phyloP scores from a whole-genome alignment of 2,329 filamentous ascomycete species.

The Colletotrichum musae region DNA sequence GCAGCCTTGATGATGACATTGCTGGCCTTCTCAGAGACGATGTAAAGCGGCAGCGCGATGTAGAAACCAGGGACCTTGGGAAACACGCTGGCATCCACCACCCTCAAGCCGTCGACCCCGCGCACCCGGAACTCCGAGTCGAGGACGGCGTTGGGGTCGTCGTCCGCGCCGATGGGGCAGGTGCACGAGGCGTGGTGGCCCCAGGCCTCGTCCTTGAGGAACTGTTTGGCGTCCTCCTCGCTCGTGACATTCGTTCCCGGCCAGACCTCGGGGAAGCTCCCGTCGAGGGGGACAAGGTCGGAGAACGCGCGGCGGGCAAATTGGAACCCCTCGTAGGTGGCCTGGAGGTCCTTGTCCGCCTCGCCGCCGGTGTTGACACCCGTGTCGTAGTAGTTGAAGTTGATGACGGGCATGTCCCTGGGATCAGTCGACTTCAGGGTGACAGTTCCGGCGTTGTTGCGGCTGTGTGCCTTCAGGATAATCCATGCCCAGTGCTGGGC shows the following conservation, averaged over 20 bases:
- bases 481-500: conserved; percentile 58
- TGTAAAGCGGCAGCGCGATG: conserved; percentile 64
- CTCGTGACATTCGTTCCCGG: conserved; percentile 22
- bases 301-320: conserved; percentile 55
- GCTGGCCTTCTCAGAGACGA: conserved; percentile 72
- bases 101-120: conserved; percentile 68
- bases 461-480: conserved; percentile 66
- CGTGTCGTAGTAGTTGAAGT: conserved; percentile 69
- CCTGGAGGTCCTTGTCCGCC: conserved; percentile 49
- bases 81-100: conserved; percentile 74
- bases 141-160: conserved; percentile 70
- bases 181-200: conserved; percentile 72
- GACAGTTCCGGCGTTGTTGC: conserved; percentile 75
- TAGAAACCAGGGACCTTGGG: conserved; percentile 50
- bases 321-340: conserved; percentile 51
- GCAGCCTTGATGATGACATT: conserved; percentile 47
- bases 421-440: conserved; percentile 72
- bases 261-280: conserved; percentile 22
- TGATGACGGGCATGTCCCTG: conserved; percentile 73
- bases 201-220: conserved; percentile 50
- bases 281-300: neutral
- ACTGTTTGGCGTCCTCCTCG: conserved; percentile 21
- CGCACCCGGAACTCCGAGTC: conserved; percentile 71
- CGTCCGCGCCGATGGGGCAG: conserved; percentile 68
- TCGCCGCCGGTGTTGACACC: conserved; percentile 62